Percentiles rank a stretch among this genome's conserved stretches.
phyloP scores from a whole-genome alignment of 148 eudicot genomes.

The Cornus suecica region DNA sequence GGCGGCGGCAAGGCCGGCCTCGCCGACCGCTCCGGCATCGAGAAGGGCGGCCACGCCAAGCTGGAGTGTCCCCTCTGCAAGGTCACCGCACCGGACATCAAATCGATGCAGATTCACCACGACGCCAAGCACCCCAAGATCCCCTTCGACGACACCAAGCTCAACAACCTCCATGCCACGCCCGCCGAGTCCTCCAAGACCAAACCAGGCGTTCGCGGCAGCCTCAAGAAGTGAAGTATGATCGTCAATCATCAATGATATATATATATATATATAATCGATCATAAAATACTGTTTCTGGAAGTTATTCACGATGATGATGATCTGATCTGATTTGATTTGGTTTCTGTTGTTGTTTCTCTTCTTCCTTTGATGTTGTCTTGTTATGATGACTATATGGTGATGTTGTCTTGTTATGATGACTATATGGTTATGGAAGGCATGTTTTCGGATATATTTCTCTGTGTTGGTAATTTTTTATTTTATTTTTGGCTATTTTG shows the following conservation, averaged over 20 bases:
- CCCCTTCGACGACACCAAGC: conserved; percentile 69
- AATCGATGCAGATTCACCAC: conserved; percentile 95
- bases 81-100: conserved; percentile 76
- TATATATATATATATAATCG: too few species aligned
- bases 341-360: not conserved
- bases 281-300: not conserved
- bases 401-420: not conserved
- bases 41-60: conserved; percentile 91
- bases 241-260: too few species aligned
- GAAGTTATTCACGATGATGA: too few species aligned
- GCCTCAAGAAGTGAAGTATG: conserved; percentile 57
- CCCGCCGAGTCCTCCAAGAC: conserved; percentile 35
- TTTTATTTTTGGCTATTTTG: not conserved
- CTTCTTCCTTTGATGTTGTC: not conserved
- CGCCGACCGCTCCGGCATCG: conserved; percentile 61
- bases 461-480: not conserved
- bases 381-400: not conserved
- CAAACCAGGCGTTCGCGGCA: conserved; percentile 77
- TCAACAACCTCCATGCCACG: conserved; percentile 63
- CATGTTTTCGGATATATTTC: not conserved
- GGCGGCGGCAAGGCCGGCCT: conserved; percentile 95
- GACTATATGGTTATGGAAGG: not conserved
- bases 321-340: too few species aligned
- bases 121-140: conserved; percentile 84
- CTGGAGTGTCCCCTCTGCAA: conserved; percentile 88